A percentile compares a stretch with the other conserved stretches of the same genome.
phyloP scores from a whole-genome alignment of 257 asterid genomes.

The Salvia hispanica region DNA sequence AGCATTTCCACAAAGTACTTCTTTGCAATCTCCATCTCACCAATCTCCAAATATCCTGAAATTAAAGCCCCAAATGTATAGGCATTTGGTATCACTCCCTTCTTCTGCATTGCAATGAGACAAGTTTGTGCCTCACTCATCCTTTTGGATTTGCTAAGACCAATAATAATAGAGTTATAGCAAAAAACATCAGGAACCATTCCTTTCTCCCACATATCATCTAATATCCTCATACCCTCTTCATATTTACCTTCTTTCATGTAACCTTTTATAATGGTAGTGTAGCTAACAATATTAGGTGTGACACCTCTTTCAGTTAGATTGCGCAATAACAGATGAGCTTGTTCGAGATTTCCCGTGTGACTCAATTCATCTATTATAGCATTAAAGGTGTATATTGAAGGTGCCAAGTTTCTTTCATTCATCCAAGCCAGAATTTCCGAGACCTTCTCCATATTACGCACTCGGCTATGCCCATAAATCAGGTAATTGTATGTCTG shows the following conservation, averaged over 20 bases:
- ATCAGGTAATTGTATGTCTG: conserved; percentile 66
- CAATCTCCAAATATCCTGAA: conserved; percentile 58
- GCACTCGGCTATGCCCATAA: conserved; percentile 57
- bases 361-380: conserved; percentile 59
- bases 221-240: conserved; percentile 58
- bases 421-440: conserved; percentile 70
- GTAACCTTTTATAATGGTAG: conserved; percentile 57
- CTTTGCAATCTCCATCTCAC: conserved; percentile 68
- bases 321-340: conserved; percentile 54
- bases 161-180: conserved; percentile 65
- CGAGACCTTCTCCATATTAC: conserved; percentile 57
- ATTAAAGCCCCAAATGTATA: conserved; percentile 74
- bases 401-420: conserved; percentile 61
- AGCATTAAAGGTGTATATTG: conserved; percentile 60
- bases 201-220: conserved; percentile 69
- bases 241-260: conserved; percentile 65
- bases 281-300: conserved; percentile 60
- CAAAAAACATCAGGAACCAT: conserved; percentile 71
- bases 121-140: conserved; percentile 69
- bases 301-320: conserved; percentile 56
- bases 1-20: conserved; percentile 69
- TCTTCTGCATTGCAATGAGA: conserved; percentile 55
- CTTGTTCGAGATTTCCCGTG: conserved; percentile 58
- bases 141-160: conserved; percentile 69
- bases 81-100: conserved; percentile 68